phyloP scores from a whole-genome alignment of 805 yeast genomes.

The Metschnikowia santaceciliae region DNA sequence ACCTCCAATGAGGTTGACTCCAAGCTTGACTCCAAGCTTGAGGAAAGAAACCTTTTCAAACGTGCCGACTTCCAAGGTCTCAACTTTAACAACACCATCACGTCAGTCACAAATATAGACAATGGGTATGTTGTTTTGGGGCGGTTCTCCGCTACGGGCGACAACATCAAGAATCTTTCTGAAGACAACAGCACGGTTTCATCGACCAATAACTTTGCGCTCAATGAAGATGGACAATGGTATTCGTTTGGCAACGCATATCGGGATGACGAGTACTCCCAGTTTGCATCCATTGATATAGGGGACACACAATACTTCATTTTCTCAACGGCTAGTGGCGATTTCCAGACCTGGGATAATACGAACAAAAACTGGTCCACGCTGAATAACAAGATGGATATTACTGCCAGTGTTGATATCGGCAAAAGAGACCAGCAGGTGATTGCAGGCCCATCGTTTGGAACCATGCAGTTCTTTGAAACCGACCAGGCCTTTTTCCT shows the following conservation, averaged over 20 bases:
- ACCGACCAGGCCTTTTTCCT: conserved; percentile 24
- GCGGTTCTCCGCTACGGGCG: conserved; percentile 24
- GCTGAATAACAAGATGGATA: conserved; percentile 22
- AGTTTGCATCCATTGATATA: conserved; percentile 34
- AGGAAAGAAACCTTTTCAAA: conserved; percentile 12
- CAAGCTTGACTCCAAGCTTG: conserved; percentile 14
- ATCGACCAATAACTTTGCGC: conserved; percentile 33
- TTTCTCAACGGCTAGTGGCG: conserved; percentile 26
- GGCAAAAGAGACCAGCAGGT: conserved; percentile 25
- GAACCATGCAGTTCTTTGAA: conserved; percentile 29
- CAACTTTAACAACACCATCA: conserved; percentile 27
- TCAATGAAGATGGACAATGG: conserved; percentile 39
- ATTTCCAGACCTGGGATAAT: conserved; percentile 40
- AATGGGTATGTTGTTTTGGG: conserved; percentile 30
- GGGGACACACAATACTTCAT: conserved; percentile 39
- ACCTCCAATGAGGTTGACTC: conserved; percentile 29
- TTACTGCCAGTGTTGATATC: conserved; percentile 25
- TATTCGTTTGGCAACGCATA: conserved; percentile 37
- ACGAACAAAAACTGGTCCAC: conserved; percentile 33
- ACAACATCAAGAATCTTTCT: conserved; percentile 23
- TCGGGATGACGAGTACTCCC: conserved; percentile 21
- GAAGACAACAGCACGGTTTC: conserved; percentile 22
- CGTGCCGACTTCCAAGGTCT: conserved; percentile 27
- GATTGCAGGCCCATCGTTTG: conserved; percentile 33
- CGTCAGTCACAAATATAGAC: conserved; percentile 19